Evolutionary conservation across 2,329 filamentous ascomycete genomes (phyloP), one percentile per base, ranked within the genome.

Genomic region (Ploettnerulaceae sp.): DNA sequence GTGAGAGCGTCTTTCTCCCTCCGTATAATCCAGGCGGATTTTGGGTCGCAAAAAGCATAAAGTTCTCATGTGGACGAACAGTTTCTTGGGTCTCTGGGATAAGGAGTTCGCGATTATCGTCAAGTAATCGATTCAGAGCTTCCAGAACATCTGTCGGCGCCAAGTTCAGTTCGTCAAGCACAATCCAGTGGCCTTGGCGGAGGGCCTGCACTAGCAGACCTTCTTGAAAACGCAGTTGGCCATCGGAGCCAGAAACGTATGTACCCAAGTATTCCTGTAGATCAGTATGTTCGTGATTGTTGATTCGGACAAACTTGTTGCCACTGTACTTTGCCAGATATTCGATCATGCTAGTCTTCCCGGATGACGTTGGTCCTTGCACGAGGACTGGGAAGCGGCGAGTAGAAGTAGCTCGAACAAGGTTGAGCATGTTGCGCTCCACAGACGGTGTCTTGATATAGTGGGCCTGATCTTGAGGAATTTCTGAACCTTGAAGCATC

Each of bases 261-360:
- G 89, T 95, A 14, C 93, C 93, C 5, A 99, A 71, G 61, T 99
- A 99, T 64, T 99, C 94, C 66, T 98, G 93, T 28, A 99, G 72
- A 65, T 99, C 93, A 0, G 93, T 98, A 62, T 98, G 93, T 63
- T 99, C 94, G 67, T 99, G 93, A 58, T 99, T 99, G 69, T 99
- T 99, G 72, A 99, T 98, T 50, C 93, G 82, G 33, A 98, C 89
- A 62, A 97, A 98, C 61, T 87, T 93, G 64, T 99, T 95, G 3
- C 94, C 93, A 22, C 89, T 97, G 45, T 87, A 85, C 61, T 95
- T 93, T n/a, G 94, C 91, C 28, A 99, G 76, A 64, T 95, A 96
- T 67, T 97, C 91, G 32, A 98, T 95, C 93, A 99, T 98, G 67
- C 91, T 97, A 0, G 93, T 99, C 68, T 99, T 99, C 54, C 93